Base-by-base conservation (phyloP, 306 rosid species). In the Mimosa pudica region DNA sequence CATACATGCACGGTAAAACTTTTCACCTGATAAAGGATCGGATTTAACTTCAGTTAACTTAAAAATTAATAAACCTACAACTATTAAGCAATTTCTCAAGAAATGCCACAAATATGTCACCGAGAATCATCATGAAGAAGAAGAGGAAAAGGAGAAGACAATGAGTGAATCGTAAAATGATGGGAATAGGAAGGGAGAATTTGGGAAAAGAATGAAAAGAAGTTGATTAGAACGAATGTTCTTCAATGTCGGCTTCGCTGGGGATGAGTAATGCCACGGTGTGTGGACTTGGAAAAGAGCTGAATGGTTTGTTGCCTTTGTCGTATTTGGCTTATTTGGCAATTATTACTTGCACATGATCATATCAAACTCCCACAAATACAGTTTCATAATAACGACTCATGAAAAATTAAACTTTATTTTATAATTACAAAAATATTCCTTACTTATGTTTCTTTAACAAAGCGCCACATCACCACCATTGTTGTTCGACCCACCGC, bases 181-280 rank as follows among this genome's bases (percentile, higher is more conserved):
- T 1, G 14, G 2, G 1, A n/a, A 38, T 2, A 0, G 8, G 45
- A 70, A 88, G 92, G 92, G 84, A 42, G 4, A 16, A 77, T 75
- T 54, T 33, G 84, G 85, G 73, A 78, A 73, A 74, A 20, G 0
- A 0, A 8, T 4, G 3, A 70, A 12, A 38, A 7, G 48, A 41
- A 20, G 3, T 45, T 58, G 52, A 80, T 63, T 77, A 10, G 35
- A 48, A 70, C 35, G 85, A 88, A 85, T 76, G 42, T 38, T 38
- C 5, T 38, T 38, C 5, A 38, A 5, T 38, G 78, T 85, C 42
- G 42, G 74, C 16, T 0, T 55, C 44, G 65, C 61, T 49, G 47
- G 77, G 74, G 74, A 80, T 32, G 74, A 85, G 80, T 64, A 80
- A 83, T 82, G 88, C 92, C 95, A 89, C 87, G 91, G 83, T 92